Conservation (phyloP, 176 grass and related monocot species). For the Oryza brachyantha region DNA sequence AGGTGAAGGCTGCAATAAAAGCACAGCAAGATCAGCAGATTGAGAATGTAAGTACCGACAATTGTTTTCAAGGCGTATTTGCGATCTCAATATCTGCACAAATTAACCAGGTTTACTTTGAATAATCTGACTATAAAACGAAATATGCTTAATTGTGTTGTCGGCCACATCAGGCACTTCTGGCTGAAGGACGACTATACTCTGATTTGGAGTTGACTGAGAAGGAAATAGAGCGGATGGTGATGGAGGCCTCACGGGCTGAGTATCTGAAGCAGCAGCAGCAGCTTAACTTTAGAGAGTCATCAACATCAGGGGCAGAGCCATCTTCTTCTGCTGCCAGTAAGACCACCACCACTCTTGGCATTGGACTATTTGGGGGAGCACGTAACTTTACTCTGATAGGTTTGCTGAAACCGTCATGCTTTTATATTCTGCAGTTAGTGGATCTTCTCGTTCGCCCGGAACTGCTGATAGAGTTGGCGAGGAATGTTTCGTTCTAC, state of each 20-base stretch:
- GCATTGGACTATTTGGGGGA: neutral
- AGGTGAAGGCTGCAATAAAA: conserved; percentile 95
- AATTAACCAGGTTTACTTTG: neutral
- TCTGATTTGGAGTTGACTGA: conserved; percentile 96
- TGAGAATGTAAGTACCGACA: conserved; percentile 70
- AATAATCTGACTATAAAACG: conserved; percentile 12
- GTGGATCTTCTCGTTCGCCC: conserved; percentile 54
- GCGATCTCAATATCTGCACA: neutral
- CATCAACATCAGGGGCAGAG: conserved; percentile 80
- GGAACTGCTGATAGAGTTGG: conserved; percentile 25
- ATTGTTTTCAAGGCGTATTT: conserved; percentile 19
- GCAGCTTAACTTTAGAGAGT: conserved; percentile 56
- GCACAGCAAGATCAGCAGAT: conserved; percentile 98
- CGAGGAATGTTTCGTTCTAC: conserved; percentile 34
- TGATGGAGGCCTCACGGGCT: conserved; percentile 90
- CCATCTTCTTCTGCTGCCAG: conserved; percentile 85
- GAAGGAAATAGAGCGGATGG: conserved; percentile 99
- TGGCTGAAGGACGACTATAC: conserved; percentile 89
- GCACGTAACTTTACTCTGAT: neutral
- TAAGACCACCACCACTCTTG: conserved; percentile 22
- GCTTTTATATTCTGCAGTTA: conserved; percentile 45
- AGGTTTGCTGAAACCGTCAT: conserved; percentile 16
- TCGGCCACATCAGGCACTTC: conserved; percentile 61
- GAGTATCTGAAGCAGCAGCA: conserved; percentile 78
- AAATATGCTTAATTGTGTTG: neutral